Evolutionary conservation across 805 yeast genomes (phyloP).

Genomic region (Candida boidinii): DNA sequence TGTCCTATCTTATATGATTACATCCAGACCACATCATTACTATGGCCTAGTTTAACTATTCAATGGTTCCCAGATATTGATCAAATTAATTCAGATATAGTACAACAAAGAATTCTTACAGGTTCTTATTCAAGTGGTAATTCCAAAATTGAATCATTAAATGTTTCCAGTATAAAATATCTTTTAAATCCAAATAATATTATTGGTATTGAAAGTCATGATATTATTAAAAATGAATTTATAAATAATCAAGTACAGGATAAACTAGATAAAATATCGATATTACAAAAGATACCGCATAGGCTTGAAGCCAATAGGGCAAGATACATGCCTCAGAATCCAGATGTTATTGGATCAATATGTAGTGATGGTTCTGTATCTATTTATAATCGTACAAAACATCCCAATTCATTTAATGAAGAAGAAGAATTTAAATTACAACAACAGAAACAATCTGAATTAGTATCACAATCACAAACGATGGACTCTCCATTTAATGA

Average conservation of each 20-base stretch:
- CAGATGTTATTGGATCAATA: conserved; percentile 68
- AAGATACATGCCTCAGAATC: conserved; percentile 76
- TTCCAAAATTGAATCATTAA: conserved; percentile 15
- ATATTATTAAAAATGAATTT: conserved; percentile 26
- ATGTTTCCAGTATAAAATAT: conserved; percentile 11
- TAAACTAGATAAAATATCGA: background rate
- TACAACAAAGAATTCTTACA: conserved; percentile 35
- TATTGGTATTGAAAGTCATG: conserved; percentile 26
- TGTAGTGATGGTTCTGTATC: conserved; percentile 57
- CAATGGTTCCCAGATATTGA: conserved; percentile 57
- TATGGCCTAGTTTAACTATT: conserved; percentile 57
- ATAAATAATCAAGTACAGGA: conserved; percentile 22
- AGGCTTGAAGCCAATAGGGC: conserved; percentile 68
- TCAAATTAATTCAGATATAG: conserved; percentile 17
- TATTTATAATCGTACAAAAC: conserved; percentile 79
- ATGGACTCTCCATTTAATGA: conserved; percentile 2
- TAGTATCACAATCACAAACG: no score
- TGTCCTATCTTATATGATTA: conserved; percentile 46
- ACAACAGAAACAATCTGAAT: conserved; percentile 13
- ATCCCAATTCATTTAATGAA: conserved; percentile 39
- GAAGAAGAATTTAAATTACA: conserved; percentile 8
- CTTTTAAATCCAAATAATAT: conserved; percentile 4
- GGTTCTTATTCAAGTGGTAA: conserved; percentile 62
- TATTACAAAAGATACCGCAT: conserved; percentile 54
- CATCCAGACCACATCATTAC: conserved; percentile 40